phyloP scores from a whole-genome alignment of 768 basidiomycete genomes.

The Terana coerulea region DNA sequence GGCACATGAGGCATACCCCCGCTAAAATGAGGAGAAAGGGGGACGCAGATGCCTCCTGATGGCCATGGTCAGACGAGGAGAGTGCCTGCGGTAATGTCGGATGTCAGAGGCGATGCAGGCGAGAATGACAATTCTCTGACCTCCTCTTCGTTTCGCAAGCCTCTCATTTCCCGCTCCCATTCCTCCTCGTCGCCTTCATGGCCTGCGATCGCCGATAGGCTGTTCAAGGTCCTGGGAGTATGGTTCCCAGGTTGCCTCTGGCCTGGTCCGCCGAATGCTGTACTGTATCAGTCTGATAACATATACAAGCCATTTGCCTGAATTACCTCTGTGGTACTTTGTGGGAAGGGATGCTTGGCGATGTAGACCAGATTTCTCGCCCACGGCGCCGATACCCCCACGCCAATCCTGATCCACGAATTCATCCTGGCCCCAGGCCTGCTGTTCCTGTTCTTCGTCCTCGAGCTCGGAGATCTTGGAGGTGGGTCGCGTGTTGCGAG shows the following conservation, averaged over 20 bases:
- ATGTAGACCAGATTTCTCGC: slow-evolving; percentile 77
- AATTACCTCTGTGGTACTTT: slow-evolving; percentile 70
- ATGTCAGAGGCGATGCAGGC: slow-evolving; percentile 5
- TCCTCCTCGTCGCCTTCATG: slow-evolving; percentile 88
- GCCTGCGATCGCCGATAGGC: slow-evolving; percentile 79
- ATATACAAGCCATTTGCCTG: slow-evolving; percentile 2
- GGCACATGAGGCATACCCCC: slow-evolving; percentile 43
- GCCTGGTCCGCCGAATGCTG: slow-evolving; percentile 50
- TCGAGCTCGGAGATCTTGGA: slow-evolving; percentile 67
- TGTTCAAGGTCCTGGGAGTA: slow-evolving; percentile 75
- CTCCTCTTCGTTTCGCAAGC: slow-evolving; percentile 62
- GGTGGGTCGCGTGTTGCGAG: slow-evolving; percentile 55
- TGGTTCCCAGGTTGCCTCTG: slow-evolving; percentile 53
- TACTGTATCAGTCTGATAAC: slow-evolving; percentile 8
- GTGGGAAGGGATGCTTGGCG: slow-evolving; percentile 80
- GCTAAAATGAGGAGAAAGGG: slow-evolving; percentile 61
- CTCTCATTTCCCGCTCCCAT: slow-evolving; percentile 69
- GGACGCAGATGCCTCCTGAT: slow-evolving; percentile 47
- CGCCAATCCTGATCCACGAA: slow-evolving; percentile 79
- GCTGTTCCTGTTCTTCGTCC: slow-evolving; percentile 47
- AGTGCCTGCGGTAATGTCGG: slow-evolving; percentile 30
- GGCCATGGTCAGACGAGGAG: slow-evolving; percentile 28
- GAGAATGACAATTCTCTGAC: slow-evolving; percentile 37
- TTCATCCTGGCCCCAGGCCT: slow-evolving; percentile 71
- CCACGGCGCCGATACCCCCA: slow-evolving; percentile 77